These are phyloP conservation scores for Silene conica DNA, from an alignment of 148 eudicot genomes.

Conservation along the genomic window DNA sequence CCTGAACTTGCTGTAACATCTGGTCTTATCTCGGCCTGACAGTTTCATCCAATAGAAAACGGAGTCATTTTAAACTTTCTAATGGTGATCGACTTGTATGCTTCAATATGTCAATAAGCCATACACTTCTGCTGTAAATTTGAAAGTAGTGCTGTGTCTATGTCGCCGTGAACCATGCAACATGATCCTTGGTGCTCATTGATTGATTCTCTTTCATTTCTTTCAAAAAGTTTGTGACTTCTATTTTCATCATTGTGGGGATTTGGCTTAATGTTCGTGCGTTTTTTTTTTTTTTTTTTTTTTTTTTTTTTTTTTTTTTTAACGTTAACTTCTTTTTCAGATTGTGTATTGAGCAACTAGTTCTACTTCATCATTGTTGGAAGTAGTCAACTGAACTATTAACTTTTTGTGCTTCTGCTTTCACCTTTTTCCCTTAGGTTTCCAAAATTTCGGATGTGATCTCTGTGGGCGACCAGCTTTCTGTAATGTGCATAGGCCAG, in stretches of 20 bases:
- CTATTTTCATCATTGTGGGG: too few relatives aligned
- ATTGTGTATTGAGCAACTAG: not conserved
- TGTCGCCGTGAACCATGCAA: not conserved
- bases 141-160: too few relatives aligned
- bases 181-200: not conserved
- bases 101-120: too few relatives aligned
- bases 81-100: too few relatives aligned
- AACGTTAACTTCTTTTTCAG: not conserved
- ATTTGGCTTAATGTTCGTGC: too few relatives aligned
- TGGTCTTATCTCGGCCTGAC: too few relatives aligned
- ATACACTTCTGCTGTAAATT: too few relatives aligned
- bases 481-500: conserved; percentile 74
- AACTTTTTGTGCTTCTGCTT: not conserved
- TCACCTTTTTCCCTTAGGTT: conserved; percentile 40
- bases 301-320: too few relatives aligned
- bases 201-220: not conserved
- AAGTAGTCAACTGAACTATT: not conserved
- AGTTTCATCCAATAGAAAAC: too few relatives aligned
- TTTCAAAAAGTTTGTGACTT: not conserved
- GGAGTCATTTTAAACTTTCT: too few relatives aligned
- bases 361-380: not conserved
- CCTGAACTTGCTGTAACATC: too few relatives aligned
- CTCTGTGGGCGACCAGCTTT: conserved; percentile 68
- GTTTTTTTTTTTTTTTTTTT: too few relatives aligned
- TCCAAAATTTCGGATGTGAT: conserved; percentile 70